phyloP scores from a whole-genome alignment of 805 yeast species.

The Sugiyamaella lignohabitans region DNA sequence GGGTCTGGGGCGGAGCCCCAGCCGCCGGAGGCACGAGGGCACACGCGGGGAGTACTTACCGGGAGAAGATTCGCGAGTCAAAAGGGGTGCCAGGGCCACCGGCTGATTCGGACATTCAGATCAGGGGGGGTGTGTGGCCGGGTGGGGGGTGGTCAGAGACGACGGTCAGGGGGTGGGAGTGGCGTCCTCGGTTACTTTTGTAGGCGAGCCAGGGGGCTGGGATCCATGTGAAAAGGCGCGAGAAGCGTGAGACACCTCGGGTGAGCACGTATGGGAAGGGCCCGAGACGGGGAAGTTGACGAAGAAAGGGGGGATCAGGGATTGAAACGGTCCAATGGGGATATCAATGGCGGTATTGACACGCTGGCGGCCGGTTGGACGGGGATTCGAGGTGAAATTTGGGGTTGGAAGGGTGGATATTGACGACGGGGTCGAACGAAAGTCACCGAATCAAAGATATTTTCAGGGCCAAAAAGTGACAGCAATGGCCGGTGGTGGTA shows the following conservation, averaged over 20 bases:
- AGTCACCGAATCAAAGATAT: too few relatives aligned
- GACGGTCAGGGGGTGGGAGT: too few relatives aligned
- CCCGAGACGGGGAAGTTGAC: neutral
- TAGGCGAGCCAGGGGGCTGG: neutral
- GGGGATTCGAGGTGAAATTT: too few relatives aligned
- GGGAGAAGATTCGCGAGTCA: constrained; percentile 14
- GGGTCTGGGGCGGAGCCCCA: neutral
- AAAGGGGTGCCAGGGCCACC: constrained; percentile 24
- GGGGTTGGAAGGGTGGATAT: too few relatives aligned
- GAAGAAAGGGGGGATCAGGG: neutral
- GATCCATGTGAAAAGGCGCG: neutral
- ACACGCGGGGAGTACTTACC: neutral
- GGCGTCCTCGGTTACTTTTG: neutral
- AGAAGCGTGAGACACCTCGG: neutral
- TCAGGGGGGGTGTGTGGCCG: too few relatives aligned
- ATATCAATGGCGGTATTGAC: too few relatives aligned
- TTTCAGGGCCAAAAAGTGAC: too few relatives aligned
- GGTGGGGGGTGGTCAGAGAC: too few relatives aligned
- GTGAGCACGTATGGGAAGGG: neutral
- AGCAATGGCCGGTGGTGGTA: too few relatives aligned
- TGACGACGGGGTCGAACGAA: too few relatives aligned
- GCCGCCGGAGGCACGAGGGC: neutral
- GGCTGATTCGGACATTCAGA: constrained; percentile 18
- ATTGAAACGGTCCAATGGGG: too few relatives aligned
- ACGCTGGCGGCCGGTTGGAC: too few relatives aligned